Conservation (phyloP, 2,329 filamentous ascomycete genomes). For the Daldinia eschscholtzii region DNA sequence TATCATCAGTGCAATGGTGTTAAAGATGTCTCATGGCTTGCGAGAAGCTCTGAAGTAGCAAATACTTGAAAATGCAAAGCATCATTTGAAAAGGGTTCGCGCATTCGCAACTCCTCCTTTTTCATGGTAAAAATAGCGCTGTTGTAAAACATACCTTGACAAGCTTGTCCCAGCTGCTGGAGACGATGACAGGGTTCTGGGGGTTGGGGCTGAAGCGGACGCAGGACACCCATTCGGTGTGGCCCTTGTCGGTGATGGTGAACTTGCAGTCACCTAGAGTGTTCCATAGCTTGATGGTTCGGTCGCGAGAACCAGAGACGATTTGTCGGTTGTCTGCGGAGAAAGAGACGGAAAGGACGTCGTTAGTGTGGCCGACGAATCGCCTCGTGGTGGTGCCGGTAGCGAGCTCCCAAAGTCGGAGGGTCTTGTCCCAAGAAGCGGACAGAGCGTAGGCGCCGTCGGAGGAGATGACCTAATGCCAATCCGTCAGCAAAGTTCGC, state of each 20-base stretch:
- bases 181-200: constrained; percentile 99
- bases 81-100: constrained; percentile 76
- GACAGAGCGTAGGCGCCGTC: constrained; percentile 99
- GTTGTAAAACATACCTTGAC: constrained; percentile 85
- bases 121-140: not conserved
- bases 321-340: constrained; percentile 99
- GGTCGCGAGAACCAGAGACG: constrained; percentile 97
- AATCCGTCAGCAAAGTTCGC: constrained; percentile 47
- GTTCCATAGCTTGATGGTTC: constrained; percentile 99
- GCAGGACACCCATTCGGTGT: constrained; percentile 99
- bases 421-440: constrained; percentile 99
- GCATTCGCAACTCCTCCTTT: constrained; percentile 34
- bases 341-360: constrained; percentile 99
- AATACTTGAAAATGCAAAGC: constrained; percentile 91
- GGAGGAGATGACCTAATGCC: constrained; percentile 91
- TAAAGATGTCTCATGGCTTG: constrained; percentile 96
- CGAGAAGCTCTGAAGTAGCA: constrained; percentile 99
- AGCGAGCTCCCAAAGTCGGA: constrained; percentile 98
- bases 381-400: constrained; percentile 97
- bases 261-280: constrained; percentile 99
- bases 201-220: constrained; percentile 99
- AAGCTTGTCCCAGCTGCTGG: constrained; percentile 98
- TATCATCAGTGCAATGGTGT: constrained; percentile 85
- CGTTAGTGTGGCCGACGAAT: constrained; percentile 99
- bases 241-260: constrained; percentile 99